phyloP scores from a whole-genome alignment of 768 basidiomycete species.

The Mycena vulgaris region DNA sequence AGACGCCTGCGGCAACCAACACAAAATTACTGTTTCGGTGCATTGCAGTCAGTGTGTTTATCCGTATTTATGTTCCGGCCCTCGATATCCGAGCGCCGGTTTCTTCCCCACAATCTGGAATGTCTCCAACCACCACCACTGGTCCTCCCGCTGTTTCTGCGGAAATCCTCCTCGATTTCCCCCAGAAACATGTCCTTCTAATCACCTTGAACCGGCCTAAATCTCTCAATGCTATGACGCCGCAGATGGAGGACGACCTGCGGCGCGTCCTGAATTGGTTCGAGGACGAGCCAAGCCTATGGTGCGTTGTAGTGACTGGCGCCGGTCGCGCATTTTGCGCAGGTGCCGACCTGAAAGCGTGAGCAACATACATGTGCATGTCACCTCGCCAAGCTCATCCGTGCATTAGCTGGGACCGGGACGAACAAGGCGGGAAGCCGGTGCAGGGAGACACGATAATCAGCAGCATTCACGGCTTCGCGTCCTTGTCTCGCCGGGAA shows the following conservation, averaged over 20 bases:
- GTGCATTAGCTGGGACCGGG: conserved; percentile 74
- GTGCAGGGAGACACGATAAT: conserved; percentile 62
- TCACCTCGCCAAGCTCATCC: background rate
- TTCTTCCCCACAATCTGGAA: background rate
- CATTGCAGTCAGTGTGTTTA: background rate
- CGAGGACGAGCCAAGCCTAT: conserved; percentile 76
- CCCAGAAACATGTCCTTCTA: conserved; percentile 66
- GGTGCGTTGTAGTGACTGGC: conserved; percentile 83
- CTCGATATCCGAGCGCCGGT: background rate
- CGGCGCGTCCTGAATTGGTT: conserved; percentile 62
- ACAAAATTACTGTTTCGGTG: background rate
- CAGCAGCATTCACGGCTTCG: conserved; percentile 73
- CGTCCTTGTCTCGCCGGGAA: conserved; percentile 77
- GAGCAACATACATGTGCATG: too few relatives aligned
- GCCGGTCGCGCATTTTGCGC: conserved; percentile 83
- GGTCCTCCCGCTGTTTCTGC: conserved; percentile 27
- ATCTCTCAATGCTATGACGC: conserved; percentile 82
- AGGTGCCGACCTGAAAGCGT: conserved; percentile 86
- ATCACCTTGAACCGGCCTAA: conserved; percentile 79
- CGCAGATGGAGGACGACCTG: conserved; percentile 69
- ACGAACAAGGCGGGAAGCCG: conserved; percentile 60
- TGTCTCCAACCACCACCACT: conserved; percentile 5
- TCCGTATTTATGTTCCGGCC: background rate
- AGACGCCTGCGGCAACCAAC: too few relatives aligned
- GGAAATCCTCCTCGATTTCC: conserved; percentile 50